Evolutionary conservation across 2,329 filamentous ascomycete species (phyloP), one percentile per base, ranked within the genome.

Genomic region (Orbilia quercus): DNA sequence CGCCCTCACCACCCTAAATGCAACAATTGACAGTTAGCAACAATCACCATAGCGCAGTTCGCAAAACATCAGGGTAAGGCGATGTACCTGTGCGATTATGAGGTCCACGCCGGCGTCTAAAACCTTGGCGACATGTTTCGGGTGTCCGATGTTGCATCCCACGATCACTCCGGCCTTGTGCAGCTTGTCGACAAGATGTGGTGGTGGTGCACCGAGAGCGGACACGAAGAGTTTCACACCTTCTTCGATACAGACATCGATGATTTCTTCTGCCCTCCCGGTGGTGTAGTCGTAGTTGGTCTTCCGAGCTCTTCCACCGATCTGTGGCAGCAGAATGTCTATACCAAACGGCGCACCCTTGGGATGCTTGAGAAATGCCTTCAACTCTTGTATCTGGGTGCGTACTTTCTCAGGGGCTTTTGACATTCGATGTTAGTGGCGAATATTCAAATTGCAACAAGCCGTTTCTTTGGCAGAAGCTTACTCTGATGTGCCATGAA

Each of bases 81-180:
- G 16, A 28, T 91, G 91, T 54, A 94, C 94, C 82, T 97, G 94
- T 1, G 93, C 89, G 80, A 92, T 96, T 4, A 98, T 86, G 75
- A 97, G 88, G 81, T 98, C 94, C 7, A 96, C 91, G 45, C 94
- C 94, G 0, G 89, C 86, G 57, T 92, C 87, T 1, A 98, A 83
- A 0, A 93, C 93, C 82, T 96, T 96, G 80, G 89, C 86, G 0
- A 92, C 93, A 80, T 98, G 94, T 80, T 90, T 92, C 1, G 94
- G 93, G 78, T 93, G 91, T 0, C 94, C 94, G 18, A 97, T 92
- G 92, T 97, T 97, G 81, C 97, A 97, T 91, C 96, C 96, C 38
- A 97, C 85, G 71, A 96, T 80, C 42, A 98, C 90, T 0, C 90
- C 91, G 0, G 90, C 89, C 6, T 85, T 84, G 79, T 98, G 94